phyloP scores from a whole-genome alignment of 768 basidiomycete genomes.

The Collybia mongolica region DNA sequence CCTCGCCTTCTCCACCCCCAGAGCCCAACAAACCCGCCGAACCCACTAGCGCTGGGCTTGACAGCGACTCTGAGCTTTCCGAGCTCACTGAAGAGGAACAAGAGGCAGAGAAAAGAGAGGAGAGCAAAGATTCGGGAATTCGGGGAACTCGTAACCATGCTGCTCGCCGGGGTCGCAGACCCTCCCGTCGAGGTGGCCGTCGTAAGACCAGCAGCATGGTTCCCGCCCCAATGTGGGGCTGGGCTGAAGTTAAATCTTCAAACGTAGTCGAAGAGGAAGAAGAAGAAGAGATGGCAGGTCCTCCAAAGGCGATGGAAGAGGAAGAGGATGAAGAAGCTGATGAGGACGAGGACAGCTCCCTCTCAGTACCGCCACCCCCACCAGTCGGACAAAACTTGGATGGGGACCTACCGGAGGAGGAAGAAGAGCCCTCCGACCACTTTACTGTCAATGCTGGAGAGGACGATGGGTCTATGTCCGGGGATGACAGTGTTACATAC shows the following conservation, averaged over 20 bases:
- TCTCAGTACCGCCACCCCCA: background rate
- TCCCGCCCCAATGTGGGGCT: constrained; percentile 84
- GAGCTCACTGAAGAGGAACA: constrained; percentile 84
- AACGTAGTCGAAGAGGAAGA: constrained; percentile 45
- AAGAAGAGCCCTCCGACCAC: constrained; percentile 9
- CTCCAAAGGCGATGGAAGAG: constrained; percentile 54
- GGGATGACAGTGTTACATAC: constrained; percentile 12
- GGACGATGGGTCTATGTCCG: constrained; percentile 13
- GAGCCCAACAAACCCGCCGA: constrained; percentile 17
- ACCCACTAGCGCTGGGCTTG: constrained; percentile 39
- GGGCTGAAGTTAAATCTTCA: constrained; percentile 57
- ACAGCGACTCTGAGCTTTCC: constrained; percentile 75
- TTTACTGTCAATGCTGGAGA: constrained; percentile 7
- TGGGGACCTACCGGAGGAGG: constrained; percentile 13
- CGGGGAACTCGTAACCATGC: constrained; percentile 13
- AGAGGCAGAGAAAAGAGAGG: constrained; percentile 38
- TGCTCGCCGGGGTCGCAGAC: constrained; percentile 13
- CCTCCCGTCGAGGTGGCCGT: constrained; percentile 22
- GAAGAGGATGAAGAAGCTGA: constrained; percentile 59
- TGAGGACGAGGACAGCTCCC: constrained; percentile 24
- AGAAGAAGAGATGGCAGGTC: constrained; percentile 47
- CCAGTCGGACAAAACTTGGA: background rate
- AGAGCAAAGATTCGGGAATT: constrained; percentile 15
- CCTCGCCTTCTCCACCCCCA: constrained; percentile 42
- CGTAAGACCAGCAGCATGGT: constrained; percentile 53